Evolutionary conservation across 306 rosid species (phyloP), one percentile per base, ranked within the genome.

Genomic region (Sindora glabra): DNA sequence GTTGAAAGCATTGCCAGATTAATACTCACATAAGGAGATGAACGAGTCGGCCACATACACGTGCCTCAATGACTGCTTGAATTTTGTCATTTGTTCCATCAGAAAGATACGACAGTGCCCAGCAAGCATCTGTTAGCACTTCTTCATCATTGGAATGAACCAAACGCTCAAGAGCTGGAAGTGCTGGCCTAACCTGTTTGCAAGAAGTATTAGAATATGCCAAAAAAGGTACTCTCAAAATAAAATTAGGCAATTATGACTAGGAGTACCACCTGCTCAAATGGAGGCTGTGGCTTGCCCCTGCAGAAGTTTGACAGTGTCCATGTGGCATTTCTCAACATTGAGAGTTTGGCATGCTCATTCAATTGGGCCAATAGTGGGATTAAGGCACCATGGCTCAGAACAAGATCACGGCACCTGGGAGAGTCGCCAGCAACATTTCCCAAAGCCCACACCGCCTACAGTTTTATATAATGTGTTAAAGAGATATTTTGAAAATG

Each of bases 371-470:
- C 62, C 47, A 89, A 56, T 52, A 89, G 59, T 3, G 97, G 97
- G 66, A 81, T 34, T 74, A 89, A 33, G 21, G 97, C 97, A 30
- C 97, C 97, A 53, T 80, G 74, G 72, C 82, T 23, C 8, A 89
- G 95, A 62, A 89, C 97, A 63, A 89, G 95, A 80, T 89, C 97
- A 15, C 97, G 92, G 25, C 95, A 89, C 79, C 86, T 83, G 63
- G 97, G 97, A 3, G 97, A 89, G 64, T 89, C 97, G 67, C 97
- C 97, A 24, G 97, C 97, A 71, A 89, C 97, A 21, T 89, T 89
- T 73, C 97, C 97, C 78, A 89, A 65, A 5, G 97, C 97, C 97
- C 97, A 89, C 41, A 89, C 95, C 7, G 97, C 97, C 97, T 89
- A 61, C 21, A 68, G 27, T 69, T 46, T 41, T n/a, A 47, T 8